Conservation (phyloP, 2,329 filamentous ascomycete genomes). For the Arachnomyces sp. region DNA sequence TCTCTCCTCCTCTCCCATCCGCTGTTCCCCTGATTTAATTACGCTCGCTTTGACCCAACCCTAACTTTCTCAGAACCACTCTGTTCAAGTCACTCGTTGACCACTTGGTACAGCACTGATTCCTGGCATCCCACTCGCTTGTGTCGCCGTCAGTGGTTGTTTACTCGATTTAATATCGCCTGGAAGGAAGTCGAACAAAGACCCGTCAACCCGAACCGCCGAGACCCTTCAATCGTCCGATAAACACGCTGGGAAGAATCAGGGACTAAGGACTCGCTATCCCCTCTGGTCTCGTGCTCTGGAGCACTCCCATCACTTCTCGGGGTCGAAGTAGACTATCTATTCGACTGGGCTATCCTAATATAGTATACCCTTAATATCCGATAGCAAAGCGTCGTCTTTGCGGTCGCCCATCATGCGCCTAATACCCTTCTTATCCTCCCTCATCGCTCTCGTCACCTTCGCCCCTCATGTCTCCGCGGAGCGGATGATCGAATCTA, state of each 20-base stretch:
- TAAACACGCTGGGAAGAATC: too few species aligned
- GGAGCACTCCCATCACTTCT: conserved; percentile 21
- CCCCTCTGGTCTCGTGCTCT: conserved; percentile 16
- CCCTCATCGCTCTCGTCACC: conserved; percentile 31
- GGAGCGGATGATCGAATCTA: conserved; percentile 65
- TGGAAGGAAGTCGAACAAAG: too few species aligned
- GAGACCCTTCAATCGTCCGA: neutral
- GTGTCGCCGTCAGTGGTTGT: conserved; percentile 1
- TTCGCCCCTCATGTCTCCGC: conserved; percentile 47
- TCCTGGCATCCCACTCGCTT: conserved; percentile 5
- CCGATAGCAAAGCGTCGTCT: neutral
- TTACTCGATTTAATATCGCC: too few species aligned
- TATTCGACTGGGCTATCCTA: conserved; percentile 22
- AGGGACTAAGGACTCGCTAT: too few species aligned
- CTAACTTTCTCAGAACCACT: conserved; percentile 9
- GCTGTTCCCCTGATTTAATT: conserved; percentile 10
- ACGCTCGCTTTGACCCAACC: conserved; percentile 2
- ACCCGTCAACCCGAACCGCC: conserved; percentile 2
- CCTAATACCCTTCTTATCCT: conserved; percentile 25
- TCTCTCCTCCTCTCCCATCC: conserved; percentile 13
- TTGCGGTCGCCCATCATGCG: conserved; percentile 22
- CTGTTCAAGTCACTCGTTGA: conserved; percentile 2
- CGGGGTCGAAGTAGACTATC: conserved; percentile 1
- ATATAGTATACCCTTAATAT: conserved; percentile 2
- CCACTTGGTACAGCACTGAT: too few species aligned